Evolutionary conservation across 2,329 filamentous ascomycete genomes (phyloP), one percentile per base, ranked within the genome.

Genomic region (Fusarium fujikuroi): DNA sequence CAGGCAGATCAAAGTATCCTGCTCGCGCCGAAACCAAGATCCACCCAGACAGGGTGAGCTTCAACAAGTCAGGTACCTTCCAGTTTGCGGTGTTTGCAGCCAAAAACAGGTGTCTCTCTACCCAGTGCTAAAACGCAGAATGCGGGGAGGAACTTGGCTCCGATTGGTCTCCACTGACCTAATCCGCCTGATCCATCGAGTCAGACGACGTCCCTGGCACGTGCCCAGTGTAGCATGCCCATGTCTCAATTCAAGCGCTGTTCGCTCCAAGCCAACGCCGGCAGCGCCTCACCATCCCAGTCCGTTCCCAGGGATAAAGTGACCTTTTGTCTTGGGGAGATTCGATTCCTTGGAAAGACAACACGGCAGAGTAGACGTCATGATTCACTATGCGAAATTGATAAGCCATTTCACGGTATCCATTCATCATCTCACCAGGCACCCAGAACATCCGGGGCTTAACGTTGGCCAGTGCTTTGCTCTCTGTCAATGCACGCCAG

Each of bases 161-260:
- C 76, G 72, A 77, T 77, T 76, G 75, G 76, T 46, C 74, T 52
- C 76, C 69, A 77, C 76, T 32, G 64, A 50, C 56, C 37, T 42
- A 70, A 72, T 75, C 76, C 76, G 76, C 76, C 75, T 78, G 76
- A 78, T 78, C 76, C 74, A 75, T 76, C 69, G 62, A 78, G 76
- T 78, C 76, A 78, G 76, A 78, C 76, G 76, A 78, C 76, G 72
- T 75, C 74, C 75, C 76, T 75, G 69, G 76, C 76, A 78, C 76
- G 76, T 78, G 76, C 76, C 74, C 66, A 44, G 42, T 57, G 52
- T 76, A 66, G 59, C 66, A 68, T 65, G 66, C 63, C 60, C 60
- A 58, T 76, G 73, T 76, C 71, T 75, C 73, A 74, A 67, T 62
- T 65, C 52, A 72, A 62, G 66, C 61, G 43, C 70, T 57, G 46